phyloP scores from a whole-genome alignment of 306 rosid genomes.

The Trifolium repens region DNA sequence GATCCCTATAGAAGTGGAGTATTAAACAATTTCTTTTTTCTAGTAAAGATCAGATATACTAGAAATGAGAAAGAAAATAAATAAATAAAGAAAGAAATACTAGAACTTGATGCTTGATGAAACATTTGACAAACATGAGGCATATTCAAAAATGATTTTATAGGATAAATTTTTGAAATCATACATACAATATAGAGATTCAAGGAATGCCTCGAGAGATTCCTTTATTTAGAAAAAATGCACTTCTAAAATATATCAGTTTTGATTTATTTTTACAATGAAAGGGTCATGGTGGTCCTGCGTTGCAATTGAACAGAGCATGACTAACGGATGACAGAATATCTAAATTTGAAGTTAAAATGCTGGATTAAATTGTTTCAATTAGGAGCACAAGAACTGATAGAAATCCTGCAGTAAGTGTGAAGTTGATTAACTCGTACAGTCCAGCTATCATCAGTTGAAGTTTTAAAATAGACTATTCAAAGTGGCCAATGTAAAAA shows the following conservation, averaged over 20 bases:
- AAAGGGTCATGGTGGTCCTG: background rate
- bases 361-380: background rate
- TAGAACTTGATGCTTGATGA: constrained; percentile 20
- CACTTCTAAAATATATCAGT: background rate
- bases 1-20: too few species aligned
- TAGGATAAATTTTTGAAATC: background rate
- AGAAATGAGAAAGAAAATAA: background rate
- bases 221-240: background rate
- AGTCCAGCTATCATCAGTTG: background rate
- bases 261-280: background rate
- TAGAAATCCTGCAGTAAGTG: background rate
- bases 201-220: background rate
- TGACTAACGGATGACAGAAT: constrained; percentile 3
- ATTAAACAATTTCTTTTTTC: too few species aligned
- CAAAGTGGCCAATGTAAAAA: background rate
- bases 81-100: background rate
- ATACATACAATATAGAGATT: background rate
- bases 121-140: constrained; percentile 13
- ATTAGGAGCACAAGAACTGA: background rate
- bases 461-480: background rate
- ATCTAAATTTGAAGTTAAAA: constrained; percentile 8
- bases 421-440: background rate
- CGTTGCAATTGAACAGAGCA: background rate
- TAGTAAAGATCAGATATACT: background rate
- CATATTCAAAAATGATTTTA: background rate